Base-by-base conservation (phyloP, 768 basidiomycete species). In the Pleurotus cornucopiae region DNA sequence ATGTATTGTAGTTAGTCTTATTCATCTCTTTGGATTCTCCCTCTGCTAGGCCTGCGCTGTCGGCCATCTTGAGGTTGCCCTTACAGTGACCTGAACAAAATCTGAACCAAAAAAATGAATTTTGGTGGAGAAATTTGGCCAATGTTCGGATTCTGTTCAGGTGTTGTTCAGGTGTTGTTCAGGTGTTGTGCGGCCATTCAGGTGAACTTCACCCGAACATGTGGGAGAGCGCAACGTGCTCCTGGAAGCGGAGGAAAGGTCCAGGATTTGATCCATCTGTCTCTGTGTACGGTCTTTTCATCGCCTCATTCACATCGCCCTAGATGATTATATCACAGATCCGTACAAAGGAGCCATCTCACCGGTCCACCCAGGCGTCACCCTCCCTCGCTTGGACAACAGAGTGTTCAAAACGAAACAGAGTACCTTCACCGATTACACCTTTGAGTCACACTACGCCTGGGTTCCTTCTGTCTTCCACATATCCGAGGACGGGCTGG, bases 401-500 rank as follows among this genome's bases (percentile, higher is more conserved):
- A 2, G 46, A 9, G 13, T 46, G 46, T 37, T 34, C 43, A 16
- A 26, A 16, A 49, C 47, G 14, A 23, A 25, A n/a, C 47, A 49
- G 16, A 16, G 11, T 4, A 57, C 41, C 12, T 30, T 45, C 6
- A 18, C 11, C 7, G 34, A 47, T 13, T 14, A 34, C 20, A 25
- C 40, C 5, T 25, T 37, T 5, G 3, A 11, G 13, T 61, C 60
- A 12, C 13, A 6, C 3, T 61, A 49, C 43, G 47, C 60, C 7
- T 60, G 61, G 61, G 58, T 62, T 6, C 60, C 60, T 5, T 57
- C 61, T 2, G 34, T 62, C n/a, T 62, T 62, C 26, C 54, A 34
- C n/a, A 47, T 62, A 16, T 44, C 34, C 3, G n/a, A 44, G 18
- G 60, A 60, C 46, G 61, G 60, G 18, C 46, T 43, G n/a, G 56